These are phyloP conservation scores for Lasiodiplodia sp. DNA, from an alignment of 2,329 filamentous ascomycete species.

Conservation along the genomic window DNA sequence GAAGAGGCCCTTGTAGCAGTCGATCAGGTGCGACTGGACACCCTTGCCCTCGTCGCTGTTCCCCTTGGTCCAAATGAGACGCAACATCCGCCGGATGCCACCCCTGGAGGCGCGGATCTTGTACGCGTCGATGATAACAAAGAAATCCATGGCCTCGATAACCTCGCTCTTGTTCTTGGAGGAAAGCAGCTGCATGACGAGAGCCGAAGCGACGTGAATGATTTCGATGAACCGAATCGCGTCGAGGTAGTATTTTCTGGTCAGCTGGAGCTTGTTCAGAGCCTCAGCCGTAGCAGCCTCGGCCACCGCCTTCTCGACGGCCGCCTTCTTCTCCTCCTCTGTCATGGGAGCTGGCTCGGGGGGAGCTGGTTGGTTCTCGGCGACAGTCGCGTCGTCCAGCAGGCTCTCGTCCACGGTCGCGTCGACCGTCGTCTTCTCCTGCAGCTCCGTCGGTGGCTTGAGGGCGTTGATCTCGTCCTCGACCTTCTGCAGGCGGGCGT, in stretches of 20 bases:
- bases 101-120: slow-evolving; percentile 91
- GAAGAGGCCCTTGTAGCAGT: slow-evolving; percentile 94
- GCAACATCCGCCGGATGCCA: slow-evolving; percentile 93
- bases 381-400: slow-evolving; percentile 86
- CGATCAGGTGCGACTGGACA: slow-evolving; percentile 94
- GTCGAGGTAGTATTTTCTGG: slow-evolving; percentile 89
- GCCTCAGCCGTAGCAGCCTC: slow-evolving; percentile 89
- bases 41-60: slow-evolving; percentile 99
- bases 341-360: slow-evolving; percentile 71
- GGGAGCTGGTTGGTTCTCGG: slow-evolving; percentile 65
- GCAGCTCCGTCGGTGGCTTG: slow-evolving; percentile 79
- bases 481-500: slow-evolving; percentile 78
- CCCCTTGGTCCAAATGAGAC: slow-evolving; percentile 98
- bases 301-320: slow-evolving; percentile 80
- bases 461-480: slow-evolving; percentile 82
- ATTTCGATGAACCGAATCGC: slow-evolving; percentile 93
- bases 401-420: slow-evolving; percentile 77
- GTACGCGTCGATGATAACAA: slow-evolving; percentile 93
- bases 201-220: slow-evolving; percentile 79
- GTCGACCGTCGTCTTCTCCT: slow-evolving; percentile 69
- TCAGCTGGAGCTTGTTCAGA: slow-evolving; percentile 85
- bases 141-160: slow-evolving; percentile 99
- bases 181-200: slow-evolving; percentile 85
- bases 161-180: slow-evolving; percentile 98
- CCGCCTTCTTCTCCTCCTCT: slow-evolving; percentile 77